phyloP scores from a whole-genome alignment of 1,284 basidiomycete species.

The Moesziomyces sp. region DNA sequence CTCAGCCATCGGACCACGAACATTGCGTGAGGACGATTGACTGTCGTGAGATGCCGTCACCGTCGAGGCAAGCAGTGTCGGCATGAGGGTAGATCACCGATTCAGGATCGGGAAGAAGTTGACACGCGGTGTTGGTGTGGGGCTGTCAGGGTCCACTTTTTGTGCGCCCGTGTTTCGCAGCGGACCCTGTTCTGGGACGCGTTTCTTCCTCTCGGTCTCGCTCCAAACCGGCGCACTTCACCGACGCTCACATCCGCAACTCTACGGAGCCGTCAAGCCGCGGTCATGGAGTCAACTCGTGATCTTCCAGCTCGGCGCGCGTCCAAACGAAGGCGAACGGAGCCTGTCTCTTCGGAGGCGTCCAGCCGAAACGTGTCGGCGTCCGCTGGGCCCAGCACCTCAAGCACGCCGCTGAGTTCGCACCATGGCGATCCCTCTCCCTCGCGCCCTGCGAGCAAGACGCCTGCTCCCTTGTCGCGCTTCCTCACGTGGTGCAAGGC shows the following conservation, averaged over 20 bases:
- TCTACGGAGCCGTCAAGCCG: no score
- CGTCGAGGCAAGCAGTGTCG: no score
- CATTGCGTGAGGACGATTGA: no score
- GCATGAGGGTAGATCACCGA: neutral
- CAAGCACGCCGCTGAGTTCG: constrained; percentile 12
- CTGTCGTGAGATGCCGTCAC: no score
- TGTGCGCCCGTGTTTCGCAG: neutral
- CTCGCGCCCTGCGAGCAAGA: neutral
- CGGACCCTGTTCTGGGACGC: neutral
- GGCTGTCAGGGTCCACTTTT: neutral
- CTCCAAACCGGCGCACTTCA: neutral
- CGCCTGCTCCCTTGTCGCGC: constrained; percentile 1
- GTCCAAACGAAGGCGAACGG: neutral
- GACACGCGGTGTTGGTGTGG: neutral
- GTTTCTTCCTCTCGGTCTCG: neutral
- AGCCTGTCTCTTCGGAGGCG: neutral
- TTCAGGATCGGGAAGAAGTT: neutral
- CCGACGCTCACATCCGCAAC: neutral
- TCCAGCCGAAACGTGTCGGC: neutral
- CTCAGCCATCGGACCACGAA: no score
- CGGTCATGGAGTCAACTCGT: no score
- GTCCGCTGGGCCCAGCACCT: neutral
- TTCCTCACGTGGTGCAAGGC: constrained; percentile 28
- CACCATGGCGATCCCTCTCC: neutral
- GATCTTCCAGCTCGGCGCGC: neutral